Base-by-base conservation (phyloP, 768 basidiomycete genomes). In the Suillus fuscotomentosus region DNA sequence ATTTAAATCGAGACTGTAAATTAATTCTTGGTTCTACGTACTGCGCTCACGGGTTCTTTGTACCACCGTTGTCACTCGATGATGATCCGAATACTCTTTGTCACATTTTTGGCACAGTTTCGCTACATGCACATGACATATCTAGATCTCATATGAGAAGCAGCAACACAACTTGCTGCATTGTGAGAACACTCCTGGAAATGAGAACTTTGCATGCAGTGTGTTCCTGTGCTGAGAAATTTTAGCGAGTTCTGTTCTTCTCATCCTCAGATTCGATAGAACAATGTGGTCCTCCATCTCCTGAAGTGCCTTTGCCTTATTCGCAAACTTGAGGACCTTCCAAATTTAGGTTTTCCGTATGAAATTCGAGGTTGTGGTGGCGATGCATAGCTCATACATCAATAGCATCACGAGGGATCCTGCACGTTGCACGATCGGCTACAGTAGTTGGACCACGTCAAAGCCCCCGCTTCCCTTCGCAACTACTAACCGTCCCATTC, bases 401-500 rank as follows among this genome's bases (percentile, higher is more conserved):
- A 27, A 27, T 27, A 27, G n/a, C 27, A 27, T 27, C 27, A 27
- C 17, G 15, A 24, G 17, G 17, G 22, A 27, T 45, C 20, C 13
- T 50, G 48, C 50, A 31, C 8, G 15, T 51, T 6, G 15, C 47
- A 54, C 9, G 24, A 11, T 60, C 9, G 27, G 22, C 38, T 24
- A 59, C 20, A 53, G 14, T 27, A 76, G 39, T 36, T 75, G 65
- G 6, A 73, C 66, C 56, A 76, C 67, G 5, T 74, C 75, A 34
- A 74, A 73, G 4, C 71, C 74, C 2, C 74, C 73, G 22, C 53
- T 41, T 61, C 57, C 68, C 20, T 57, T 73, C 14, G 70, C 70
- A 55, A 75, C 71, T 41, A 75, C 75, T 17, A 76, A 64, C 22
- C 75, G 71, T 27, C 75, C 75, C 67, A 73, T 74, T 3, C 73